Evolutionary conservation across 2,329 filamentous ascomycete genomes (phyloP).

Genomic region (Domatiomyces globalis): DNA sequence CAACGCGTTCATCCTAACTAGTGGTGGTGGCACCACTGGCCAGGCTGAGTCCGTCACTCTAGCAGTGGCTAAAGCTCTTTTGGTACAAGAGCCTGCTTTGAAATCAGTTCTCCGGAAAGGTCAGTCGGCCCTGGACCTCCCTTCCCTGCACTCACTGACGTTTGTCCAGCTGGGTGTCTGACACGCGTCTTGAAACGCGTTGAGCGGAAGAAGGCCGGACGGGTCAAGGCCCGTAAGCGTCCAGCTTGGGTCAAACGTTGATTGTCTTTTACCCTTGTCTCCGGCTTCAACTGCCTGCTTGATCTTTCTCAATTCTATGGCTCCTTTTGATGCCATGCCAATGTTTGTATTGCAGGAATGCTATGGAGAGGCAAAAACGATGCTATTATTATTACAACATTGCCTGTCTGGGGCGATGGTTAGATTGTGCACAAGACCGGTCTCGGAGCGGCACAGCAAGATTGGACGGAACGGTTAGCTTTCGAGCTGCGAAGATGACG

Average conservation of each 20-base stretch:
- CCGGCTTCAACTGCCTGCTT: not conserved
- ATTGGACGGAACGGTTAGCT: not conserved
- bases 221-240: conserved; percentile 94
- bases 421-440: not conserved
- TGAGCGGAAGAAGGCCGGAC: conserved; percentile 95
- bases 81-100: conserved; percentile 82
- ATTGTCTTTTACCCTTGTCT: conserved; percentile 10
- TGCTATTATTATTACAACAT: not conserved
- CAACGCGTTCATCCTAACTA: conserved; percentile 78
- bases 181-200: conserved; percentile 83
- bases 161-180: conserved; percentile 63
- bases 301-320: not conserved
- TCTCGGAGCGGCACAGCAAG: not conserved
- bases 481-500: not conserved
- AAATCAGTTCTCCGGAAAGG: conserved; percentile 79
- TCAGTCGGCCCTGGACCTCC: conserved; percentile 37
- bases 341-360: not conserved
- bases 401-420: not conserved
- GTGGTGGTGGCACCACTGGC: conserved; percentile 80
- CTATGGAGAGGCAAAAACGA: not conserved
- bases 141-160: conserved; percentile 8
- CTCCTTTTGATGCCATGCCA: not conserved
- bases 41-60: conserved; percentile 91
- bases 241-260: conserved; percentile 89
- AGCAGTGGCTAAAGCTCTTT: conserved; percentile 71